These are phyloP conservation scores for Pythium volutum DNA, from an alignment of 352 stramenopile species.

Conservation along the genomic window DNA sequence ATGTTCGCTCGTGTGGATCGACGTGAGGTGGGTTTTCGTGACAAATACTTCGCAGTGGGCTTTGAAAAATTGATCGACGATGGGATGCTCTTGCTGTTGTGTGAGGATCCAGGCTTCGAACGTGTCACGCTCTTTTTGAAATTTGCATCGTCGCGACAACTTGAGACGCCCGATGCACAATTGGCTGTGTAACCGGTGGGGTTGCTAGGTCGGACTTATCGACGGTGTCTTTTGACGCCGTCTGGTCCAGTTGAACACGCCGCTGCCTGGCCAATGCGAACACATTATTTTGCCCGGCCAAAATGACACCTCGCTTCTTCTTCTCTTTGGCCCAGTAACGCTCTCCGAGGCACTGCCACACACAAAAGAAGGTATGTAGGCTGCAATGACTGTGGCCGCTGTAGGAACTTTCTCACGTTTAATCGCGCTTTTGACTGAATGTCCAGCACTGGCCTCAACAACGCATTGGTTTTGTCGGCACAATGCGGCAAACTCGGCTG, in stretches of 20 bases:
- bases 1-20: neutral
- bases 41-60: conserved; percentile 18
- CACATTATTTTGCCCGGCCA: conserved; percentile 26
- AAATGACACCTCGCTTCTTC: conserved; percentile 31
- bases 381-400: neutral
- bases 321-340: conserved; percentile 35
- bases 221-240: neutral
- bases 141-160: conserved; percentile 15
- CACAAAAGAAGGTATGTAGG: neutral
- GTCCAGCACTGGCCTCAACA: conserved; percentile 42
- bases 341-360: conserved; percentile 35
- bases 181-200: neutral
- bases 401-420: conserved; percentile 17
- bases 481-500: conserved; percentile 42
- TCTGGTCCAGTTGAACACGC: neutral
- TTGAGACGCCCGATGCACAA: conserved; percentile 20
- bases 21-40: conserved; percentile 10
- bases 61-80: conserved; percentile 23
- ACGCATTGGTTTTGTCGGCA: conserved; percentile 34
- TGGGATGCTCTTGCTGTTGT: conserved; percentile 8
- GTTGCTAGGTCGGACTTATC: neutral
- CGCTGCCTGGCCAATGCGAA: conserved; percentile 25
- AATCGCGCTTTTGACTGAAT: conserved; percentile 30
- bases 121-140: conserved; percentile 17
- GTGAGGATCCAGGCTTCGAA: conserved; percentile 18